phyloP scores from a whole-genome alignment of 225 moss, liverwort and hornwort genomes.

The Lunularia cruciata region DNA sequence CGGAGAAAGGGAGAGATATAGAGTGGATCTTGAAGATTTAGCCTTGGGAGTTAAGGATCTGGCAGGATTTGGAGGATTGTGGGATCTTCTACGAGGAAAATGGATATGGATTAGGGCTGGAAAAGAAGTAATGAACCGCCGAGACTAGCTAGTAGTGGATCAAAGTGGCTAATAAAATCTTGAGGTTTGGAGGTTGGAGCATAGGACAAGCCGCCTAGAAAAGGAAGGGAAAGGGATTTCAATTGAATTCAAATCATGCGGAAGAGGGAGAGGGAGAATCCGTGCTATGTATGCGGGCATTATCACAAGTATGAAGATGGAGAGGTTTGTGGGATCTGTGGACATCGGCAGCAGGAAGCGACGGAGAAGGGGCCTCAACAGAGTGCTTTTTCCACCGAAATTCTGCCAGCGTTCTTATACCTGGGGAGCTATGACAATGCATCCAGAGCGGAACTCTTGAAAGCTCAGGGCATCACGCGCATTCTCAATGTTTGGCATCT shows the following conservation, averaged over 20 bases:
- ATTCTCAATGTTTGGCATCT: slow-evolving; percentile 81
- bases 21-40: too few species aligned
- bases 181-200: neutral
- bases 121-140: neutral
- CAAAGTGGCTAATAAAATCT: slow-evolving; percentile 8
- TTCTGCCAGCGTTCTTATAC: slow-evolving; percentile 83
- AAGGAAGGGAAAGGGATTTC: slow-evolving; percentile 7
- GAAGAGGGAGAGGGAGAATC: slow-evolving; percentile 99
- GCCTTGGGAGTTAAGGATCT: too few species aligned
- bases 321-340: slow-evolving; percentile 92
- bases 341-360: slow-evolving; percentile 85
- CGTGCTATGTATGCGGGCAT: slow-evolving; percentile 97
- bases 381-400: slow-evolving; percentile 93
- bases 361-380: slow-evolving; percentile 91
- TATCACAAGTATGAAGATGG: slow-evolving; percentile 99
- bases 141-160: neutral
- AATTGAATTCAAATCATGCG: slow-evolving; percentile 57
- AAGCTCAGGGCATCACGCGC: slow-evolving; percentile 86
- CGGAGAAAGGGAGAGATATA: too few species aligned
- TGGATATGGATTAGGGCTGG: slow-evolving; percentile 30
- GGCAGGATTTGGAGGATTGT: too few species aligned
- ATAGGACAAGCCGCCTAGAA: neutral
- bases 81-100: too few species aligned
- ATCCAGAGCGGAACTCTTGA: slow-evolving; percentile 56
- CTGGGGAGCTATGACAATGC: slow-evolving; percentile 98